Conservation (phyloP, 75 land plant species). For the Chamaecyparis obtusa region DNA sequence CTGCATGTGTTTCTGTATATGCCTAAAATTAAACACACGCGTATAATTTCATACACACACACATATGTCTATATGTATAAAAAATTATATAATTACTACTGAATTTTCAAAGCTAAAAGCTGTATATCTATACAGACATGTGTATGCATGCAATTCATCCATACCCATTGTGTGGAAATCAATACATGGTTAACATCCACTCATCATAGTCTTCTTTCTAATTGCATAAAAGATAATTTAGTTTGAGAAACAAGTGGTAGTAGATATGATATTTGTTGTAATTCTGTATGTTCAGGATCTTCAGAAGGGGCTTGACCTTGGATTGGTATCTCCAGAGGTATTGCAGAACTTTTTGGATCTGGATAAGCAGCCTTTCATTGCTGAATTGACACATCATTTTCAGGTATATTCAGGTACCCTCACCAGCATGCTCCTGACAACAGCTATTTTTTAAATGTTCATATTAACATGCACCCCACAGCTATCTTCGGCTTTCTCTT, state of each 20-base stretch:
- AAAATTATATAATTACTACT: not conserved
- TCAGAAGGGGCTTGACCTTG: slow-evolving; percentile 89
- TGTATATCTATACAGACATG: not conserved
- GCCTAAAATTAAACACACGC: not conserved
- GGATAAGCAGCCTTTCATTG: slow-evolving; percentile 77
- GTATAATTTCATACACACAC: not conserved
- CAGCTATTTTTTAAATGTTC: not conserved
- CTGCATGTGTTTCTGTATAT: not conserved
- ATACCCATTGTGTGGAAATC: not conserved
- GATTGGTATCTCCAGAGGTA: slow-evolving; percentile 86
- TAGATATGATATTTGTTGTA: slow-evolving; percentile 2
- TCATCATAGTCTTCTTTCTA: not conserved
- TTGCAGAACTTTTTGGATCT: slow-evolving; percentile 89
- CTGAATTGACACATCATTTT: slow-evolving; percentile 71
- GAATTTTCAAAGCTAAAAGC: not conserved
- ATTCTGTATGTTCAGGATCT: slow-evolving; percentile 54
- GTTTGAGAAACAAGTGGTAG: not conserved
- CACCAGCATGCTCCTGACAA: not conserved
- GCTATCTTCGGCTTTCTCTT: not conserved
- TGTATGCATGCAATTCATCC: not conserved
- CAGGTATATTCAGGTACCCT: slow-evolving; percentile 48
- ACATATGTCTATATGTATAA: not conserved
- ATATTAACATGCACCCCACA: not conserved
- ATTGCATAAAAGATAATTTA: not conserved
- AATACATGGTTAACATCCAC: not conserved